Percentiles rank a stretch among this genome's conserved stretches.
These are phyloP conservation scores for Chytriomyces sp. DNA, from an alignment of 192 early-diverging fungal species.

Conservation along the genomic window DNA sequence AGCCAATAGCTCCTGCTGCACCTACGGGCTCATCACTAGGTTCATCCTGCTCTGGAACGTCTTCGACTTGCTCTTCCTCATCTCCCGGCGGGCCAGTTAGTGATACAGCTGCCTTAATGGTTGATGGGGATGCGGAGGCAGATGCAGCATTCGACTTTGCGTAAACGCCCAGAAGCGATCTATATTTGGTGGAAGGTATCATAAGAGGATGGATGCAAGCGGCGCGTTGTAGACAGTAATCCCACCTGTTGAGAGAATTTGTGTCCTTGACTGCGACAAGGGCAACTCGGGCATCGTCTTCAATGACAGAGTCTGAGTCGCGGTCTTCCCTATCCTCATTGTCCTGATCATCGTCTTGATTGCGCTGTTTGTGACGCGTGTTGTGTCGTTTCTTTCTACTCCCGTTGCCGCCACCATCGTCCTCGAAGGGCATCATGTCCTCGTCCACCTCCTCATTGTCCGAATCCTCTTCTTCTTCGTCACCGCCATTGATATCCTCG, in stretches of 20 bases:
- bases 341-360: not conserved
- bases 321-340: not conserved
- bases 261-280: conserved; percentile 19
- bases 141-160: not conserved
- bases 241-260: conserved; percentile 9
- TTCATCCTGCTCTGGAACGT: not conserved
- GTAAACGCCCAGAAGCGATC: conserved; percentile 15
- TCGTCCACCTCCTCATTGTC: conserved; percentile 12
- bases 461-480: not conserved
- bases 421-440: not conserved
- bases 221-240: too few species aligned
- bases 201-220: not conserved
- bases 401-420: not conserved
- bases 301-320: not conserved
- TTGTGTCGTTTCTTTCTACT: not conserved
- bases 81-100: too few species aligned
- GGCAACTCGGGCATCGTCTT: not conserved
- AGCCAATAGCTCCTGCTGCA: not conserved
- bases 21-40: not conserved
- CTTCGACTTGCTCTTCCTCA: not conserved
- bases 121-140: not conserved
- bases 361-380: not conserved
- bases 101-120: not conserved
- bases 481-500: not conserved
- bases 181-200: not conserved